Conservation (phyloP, 164 flowering plant genomes). For the Dillenia suffruticosa region DNA sequence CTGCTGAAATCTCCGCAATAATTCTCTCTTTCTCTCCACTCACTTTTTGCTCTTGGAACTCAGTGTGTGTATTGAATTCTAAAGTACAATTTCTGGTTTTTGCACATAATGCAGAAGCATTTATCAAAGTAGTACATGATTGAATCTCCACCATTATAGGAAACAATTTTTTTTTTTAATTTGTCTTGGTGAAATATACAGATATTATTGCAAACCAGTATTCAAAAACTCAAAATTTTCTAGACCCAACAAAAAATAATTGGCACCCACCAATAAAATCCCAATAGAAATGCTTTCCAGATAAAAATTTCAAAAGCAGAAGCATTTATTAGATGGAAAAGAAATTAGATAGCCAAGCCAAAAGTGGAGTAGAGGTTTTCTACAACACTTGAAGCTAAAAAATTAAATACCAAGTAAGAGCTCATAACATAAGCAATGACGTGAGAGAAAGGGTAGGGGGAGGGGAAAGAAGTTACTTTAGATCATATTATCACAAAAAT, state of each 20-base stretch:
- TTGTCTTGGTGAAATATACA: too few relatives aligned
- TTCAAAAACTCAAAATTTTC: too few relatives aligned
- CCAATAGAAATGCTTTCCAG: too few relatives aligned
- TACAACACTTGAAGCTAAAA: too few relatives aligned
- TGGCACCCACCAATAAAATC: too few relatives aligned
- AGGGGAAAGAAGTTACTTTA: not conserved
- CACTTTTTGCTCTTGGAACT: conserved; percentile 18
- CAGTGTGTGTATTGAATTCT: conserved; percentile 8
- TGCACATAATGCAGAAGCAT: conserved; percentile 31
- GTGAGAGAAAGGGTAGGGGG: not conserved
- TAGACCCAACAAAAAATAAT: too few relatives aligned
- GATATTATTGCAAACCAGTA: too few relatives aligned
- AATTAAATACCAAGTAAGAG: too few relatives aligned
- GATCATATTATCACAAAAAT: conserved; percentile 5
- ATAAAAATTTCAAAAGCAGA: too few relatives aligned
- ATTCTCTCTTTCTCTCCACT: conserved; percentile 20
- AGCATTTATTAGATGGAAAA: too few relatives aligned
- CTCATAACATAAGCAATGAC: not conserved
- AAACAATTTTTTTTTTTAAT: not conserved
- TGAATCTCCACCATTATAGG: conserved; percentile 37
- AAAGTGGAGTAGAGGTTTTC: too few relatives aligned
- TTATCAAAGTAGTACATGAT: conserved; percentile 30
- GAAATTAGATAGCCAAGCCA: too few relatives aligned
- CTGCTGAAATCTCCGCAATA: conserved; percentile 39
- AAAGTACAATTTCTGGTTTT: conserved; percentile 14